phyloP scores from a whole-genome alignment of 23 red algal species.

The Cyanidiococcus yangmingshanensis region DNA sequence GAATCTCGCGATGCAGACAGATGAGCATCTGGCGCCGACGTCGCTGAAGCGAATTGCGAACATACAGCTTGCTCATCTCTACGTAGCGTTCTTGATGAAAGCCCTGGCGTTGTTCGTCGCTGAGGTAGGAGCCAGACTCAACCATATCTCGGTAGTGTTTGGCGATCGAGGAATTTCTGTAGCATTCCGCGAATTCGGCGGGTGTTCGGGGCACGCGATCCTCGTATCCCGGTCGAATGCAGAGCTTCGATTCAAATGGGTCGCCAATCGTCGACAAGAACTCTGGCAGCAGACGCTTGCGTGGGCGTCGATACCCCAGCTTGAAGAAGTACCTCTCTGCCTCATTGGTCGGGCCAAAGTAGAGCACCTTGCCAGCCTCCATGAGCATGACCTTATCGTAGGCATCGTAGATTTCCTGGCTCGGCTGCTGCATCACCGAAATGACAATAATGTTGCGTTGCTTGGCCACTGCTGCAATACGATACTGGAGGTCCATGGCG shows the following conservation, averaged over 20 bases:
- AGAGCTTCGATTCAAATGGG: slow-evolving; percentile 21
- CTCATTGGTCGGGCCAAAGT: slow-evolving; percentile 61
- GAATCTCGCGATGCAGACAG: slow-evolving; percentile 8
- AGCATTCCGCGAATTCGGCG: slow-evolving; percentile 30
- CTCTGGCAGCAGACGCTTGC: slow-evolving; percentile 66
- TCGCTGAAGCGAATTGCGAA: slow-evolving; percentile 3
- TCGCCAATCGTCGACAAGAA: slow-evolving; percentile 67
- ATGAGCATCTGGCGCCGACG: slow-evolving; percentile 4
- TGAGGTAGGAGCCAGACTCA: background rate
- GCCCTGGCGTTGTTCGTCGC: background rate
- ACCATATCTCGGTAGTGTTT: slow-evolving; percentile 7
- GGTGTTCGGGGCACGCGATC: slow-evolving; percentile 21
- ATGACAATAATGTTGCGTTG: slow-evolving; percentile 28
- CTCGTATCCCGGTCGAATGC: slow-evolving; percentile 26
- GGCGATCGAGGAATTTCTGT: slow-evolving; percentile 13
- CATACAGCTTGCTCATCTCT: slow-evolving; percentile 10
- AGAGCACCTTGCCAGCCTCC: slow-evolving; percentile 56
- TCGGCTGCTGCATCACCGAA: slow-evolving; percentile 58
- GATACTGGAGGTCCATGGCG: slow-evolving; percentile 48
- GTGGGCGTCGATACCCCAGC: slow-evolving; percentile 58
- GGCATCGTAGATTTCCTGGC: slow-evolving; percentile 50
- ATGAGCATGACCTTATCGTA: slow-evolving; percentile 76
- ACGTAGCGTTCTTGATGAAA: slow-evolving; percentile 2
- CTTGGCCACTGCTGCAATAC: slow-evolving; percentile 43
- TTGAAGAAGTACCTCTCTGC: slow-evolving; percentile 49